Evolutionary conservation across 768 basidiomycete species (phyloP), one percentile per base, ranked within the genome.

Genomic region (Paxillus involutus): DNA sequence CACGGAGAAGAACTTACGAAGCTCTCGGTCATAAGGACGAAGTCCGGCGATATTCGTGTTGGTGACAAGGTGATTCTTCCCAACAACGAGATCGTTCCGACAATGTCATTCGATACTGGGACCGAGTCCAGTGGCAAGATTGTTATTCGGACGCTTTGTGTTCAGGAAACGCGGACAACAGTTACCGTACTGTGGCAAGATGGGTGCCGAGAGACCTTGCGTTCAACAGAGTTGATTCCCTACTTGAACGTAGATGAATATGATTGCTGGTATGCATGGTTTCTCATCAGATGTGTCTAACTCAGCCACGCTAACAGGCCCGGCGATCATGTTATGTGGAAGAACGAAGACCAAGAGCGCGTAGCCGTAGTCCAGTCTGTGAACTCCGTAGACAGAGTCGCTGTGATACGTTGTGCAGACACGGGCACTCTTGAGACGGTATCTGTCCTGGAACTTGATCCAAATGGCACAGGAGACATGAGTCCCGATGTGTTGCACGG

Each of bases 221-320:
- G 72, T 43, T 80, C 91, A 21, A 80, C 77, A 10, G 78, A 84
- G 19, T 72, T 95, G 17, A 84, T 94, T 41, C 93, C 92, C 3
- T 89, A 95, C 65, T 67, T 88, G 48, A 91, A 91, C 56, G 82
- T 92, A 10, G 94, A 96, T 68, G 94, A 97, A 71, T 91, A 90
- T 67, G 94, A 93, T 66, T 91, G 87, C 68, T 94, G 90, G 89
- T 90, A 59, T 63, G 86, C 69, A 29, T 21, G 12, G 10, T 47
- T 42, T 4, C 9, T 53, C 44, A 8, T 43, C 17, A 29, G 17
- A 30, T 26, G 10, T 46, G 41, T 37, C n/a, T 19, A 35, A 24
- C 52, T 61, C 53, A 63, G 29, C 53, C 47, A 49, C 49, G 12
- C 58, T 35, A 48, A 17, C 49, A 93, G 91, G 92, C 94, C 94